Evolutionary conservation across 2,329 filamentous ascomycete species (phyloP).

Genomic region (Penicillium frequentans): DNA sequence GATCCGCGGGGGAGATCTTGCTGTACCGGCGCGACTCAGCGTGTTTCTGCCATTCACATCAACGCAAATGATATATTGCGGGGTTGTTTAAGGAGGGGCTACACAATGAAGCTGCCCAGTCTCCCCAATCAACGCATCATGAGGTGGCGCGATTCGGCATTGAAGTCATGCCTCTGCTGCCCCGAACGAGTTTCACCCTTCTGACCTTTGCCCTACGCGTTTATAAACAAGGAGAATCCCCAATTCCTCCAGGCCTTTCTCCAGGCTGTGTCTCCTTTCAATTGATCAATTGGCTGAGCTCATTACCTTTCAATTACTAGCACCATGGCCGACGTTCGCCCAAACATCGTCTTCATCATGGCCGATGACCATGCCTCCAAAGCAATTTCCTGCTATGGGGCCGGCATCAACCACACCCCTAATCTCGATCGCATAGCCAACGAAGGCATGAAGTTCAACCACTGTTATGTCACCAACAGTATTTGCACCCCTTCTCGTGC

Average conservation of each 20-base stretch:
- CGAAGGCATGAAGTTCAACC: constrained; percentile 54
- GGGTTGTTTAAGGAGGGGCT: neutral
- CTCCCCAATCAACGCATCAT: neutral
- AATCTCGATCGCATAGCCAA: constrained; percentile 52
- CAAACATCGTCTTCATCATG: constrained; percentile 54
- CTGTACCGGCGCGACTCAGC: neutral
- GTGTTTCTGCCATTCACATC: neutral
- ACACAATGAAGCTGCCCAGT: neutral
- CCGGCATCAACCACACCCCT: constrained; percentile 54
- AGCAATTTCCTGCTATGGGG: constrained; percentile 51
- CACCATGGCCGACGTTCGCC: constrained; percentile 4
- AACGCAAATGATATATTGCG: neutral
- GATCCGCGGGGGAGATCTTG: neutral
- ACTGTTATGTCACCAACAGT: constrained; percentile 56
- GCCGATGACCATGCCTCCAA: constrained; percentile 57
- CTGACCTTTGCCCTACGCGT: neutral
- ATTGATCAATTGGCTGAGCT: neutral
- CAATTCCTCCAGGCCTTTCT: neutral
- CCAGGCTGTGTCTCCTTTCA: neutral
- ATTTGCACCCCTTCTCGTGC: constrained; percentile 56
- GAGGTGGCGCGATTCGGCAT: neutral
- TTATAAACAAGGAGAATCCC: neutral
- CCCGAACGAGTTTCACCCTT: neutral
- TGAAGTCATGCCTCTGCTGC: neutral
- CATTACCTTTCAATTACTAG: neutral